These are phyloP conservation scores for Aristolochia contorta DNA, from an alignment of 164 flowering plant species.

Conservation along the genomic window DNA sequence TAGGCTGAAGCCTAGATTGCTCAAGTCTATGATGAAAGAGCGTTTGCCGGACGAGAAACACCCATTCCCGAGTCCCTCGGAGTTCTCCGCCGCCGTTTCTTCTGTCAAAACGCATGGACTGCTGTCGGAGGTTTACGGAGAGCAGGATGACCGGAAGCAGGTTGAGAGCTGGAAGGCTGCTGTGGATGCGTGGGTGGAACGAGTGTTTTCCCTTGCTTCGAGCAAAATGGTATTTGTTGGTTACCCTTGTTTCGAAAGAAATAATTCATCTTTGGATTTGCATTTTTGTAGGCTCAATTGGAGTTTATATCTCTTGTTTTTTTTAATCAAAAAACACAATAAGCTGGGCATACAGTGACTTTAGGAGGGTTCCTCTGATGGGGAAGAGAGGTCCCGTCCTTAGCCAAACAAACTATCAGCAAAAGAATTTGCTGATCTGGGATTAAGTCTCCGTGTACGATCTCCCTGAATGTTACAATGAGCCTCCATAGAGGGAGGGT, in stretches of 20 bases:
- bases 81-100: constrained; percentile 36
- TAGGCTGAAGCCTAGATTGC: constrained; percentile 49
- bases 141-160: constrained; percentile 21
- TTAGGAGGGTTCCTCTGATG: too few species aligned
- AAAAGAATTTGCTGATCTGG: too few species aligned
- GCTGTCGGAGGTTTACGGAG: constrained; percentile 35
- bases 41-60: constrained; percentile 48
- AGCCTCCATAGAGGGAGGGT: too few species aligned
- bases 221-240: constrained; percentile 32
- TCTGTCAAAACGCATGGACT: constrained; percentile 40
- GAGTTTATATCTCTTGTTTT: too few species aligned
- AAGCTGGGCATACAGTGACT: too few species aligned
- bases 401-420: too few species aligned
- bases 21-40: constrained; percentile 34
- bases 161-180: constrained; percentile 46
- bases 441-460: too few species aligned
- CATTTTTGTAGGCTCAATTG: too few species aligned
- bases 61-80: constrained; percentile 27
- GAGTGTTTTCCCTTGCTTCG: constrained; percentile 38
- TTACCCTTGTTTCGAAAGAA: too few species aligned
- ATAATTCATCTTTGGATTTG: neutral
- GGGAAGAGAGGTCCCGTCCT: too few species aligned
- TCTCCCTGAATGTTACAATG: too few species aligned
- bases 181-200: constrained; percentile 56
- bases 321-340: too few species aligned